Percentiles rank a stretch among this genome's conserved stretches.
These are phyloP conservation scores for Stenogyne calaminthoides DNA, from an alignment of 305 asterid genomes.

Conservation along the genomic window DNA sequence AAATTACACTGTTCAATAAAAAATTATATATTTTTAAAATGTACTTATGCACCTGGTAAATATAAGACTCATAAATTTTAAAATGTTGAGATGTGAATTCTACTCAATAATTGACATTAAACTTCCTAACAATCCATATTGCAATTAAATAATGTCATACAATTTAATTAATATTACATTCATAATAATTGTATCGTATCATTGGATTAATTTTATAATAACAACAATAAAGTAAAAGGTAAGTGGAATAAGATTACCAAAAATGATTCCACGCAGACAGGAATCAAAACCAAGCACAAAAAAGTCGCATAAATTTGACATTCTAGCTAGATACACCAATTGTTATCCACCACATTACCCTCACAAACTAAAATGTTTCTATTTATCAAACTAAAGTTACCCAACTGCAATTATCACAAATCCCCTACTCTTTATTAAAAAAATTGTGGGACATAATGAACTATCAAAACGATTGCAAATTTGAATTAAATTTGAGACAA, in stretches of 20 bases:
- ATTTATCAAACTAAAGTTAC: not conserved
- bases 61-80: too few relatives aligned
- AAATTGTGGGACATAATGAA: not conserved
- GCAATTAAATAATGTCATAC: too few relatives aligned
- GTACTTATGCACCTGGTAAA: too few relatives aligned
- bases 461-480: too few relatives aligned
- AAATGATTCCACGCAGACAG: slow-evolving; percentile 34
- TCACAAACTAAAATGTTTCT: not conserved
- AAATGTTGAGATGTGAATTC: too few relatives aligned
- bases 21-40: too few relatives aligned
- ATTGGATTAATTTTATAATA: not conserved
- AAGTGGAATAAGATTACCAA: not conserved
- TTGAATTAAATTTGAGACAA: too few relatives aligned
- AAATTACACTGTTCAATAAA: too few relatives aligned
- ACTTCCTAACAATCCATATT: too few relatives aligned
- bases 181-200: not conserved
- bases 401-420: not conserved
- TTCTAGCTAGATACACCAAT: slow-evolving; percentile 14
- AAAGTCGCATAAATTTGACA: slow-evolving; percentile 33
- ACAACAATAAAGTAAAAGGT: not conserved
- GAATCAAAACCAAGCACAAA: slow-evolving; percentile 30
- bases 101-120: too few relatives aligned
- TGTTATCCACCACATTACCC: slow-evolving; percentile 20
- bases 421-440: not conserved
- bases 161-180: too few relatives aligned